These are phyloP conservation scores for Madurella fahalii DNA, from an alignment of 2,329 filamentous ascomycete species.

Conservation along the genomic window DNA sequence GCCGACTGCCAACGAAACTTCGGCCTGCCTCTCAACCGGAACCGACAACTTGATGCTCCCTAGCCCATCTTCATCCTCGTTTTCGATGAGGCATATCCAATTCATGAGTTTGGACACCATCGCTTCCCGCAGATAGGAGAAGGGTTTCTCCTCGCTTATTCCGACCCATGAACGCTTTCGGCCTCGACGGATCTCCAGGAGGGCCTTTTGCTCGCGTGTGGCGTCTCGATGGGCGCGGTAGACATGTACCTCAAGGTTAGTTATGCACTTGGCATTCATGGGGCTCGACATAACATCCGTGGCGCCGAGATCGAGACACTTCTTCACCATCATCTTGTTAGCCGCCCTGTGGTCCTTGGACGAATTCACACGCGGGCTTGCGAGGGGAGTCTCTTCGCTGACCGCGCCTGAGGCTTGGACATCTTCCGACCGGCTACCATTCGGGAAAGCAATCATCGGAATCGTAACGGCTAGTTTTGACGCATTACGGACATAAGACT, in stretches of 20 bases:
- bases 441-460: conserved; percentile 46
- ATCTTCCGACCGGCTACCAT: conserved; percentile 25
- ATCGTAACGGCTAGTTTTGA: conserved; percentile 55
- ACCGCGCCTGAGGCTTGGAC: conserved; percentile 29
- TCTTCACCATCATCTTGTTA: conserved; percentile 52
- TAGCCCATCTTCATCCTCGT: conserved; percentile 60
- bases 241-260: conserved; percentile 74
- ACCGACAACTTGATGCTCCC: conserved; percentile 65
- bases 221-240: conserved; percentile 79
- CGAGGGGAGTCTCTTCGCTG: conserved; percentile 25
- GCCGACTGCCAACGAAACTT: conserved; percentile 66
- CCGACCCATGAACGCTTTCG: conserved; percentile 92
- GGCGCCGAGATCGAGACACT: conserved; percentile 80
- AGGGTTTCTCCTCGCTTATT: conserved; percentile 77
- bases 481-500: conserved; percentile 52
- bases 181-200: conserved; percentile 67
- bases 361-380: conserved; percentile 16
- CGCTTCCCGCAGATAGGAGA: conserved; percentile 82
- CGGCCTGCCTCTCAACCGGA: conserved; percentile 57
- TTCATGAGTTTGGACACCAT: conserved; percentile 93
- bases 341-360: conserved; percentile 28
- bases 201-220: conserved; percentile 65
- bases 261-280: conserved; percentile 67
- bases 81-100: conserved; percentile 70
- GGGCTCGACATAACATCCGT: conserved; percentile 82